Evolutionary conservation across 352 stramenopile species (phyloP).

Genomic region (Phytopythium delawarense): DNA sequence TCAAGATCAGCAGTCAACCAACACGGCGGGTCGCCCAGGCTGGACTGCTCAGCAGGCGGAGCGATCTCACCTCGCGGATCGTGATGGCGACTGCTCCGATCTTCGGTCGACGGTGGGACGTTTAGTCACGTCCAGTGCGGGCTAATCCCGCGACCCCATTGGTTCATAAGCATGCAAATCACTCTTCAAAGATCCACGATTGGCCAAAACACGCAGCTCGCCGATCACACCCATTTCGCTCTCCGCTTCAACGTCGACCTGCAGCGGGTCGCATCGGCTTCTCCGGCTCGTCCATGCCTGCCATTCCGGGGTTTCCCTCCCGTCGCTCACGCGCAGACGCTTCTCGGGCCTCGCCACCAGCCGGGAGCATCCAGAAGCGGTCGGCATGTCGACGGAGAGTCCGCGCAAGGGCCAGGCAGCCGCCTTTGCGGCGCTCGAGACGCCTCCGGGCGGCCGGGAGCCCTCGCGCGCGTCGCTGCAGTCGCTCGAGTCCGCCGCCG

Average conservation of each 20-base stretch:
- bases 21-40: too few species aligned
- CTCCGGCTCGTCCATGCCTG: too few species aligned
- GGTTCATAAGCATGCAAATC: not conserved
- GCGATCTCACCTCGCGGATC: too few species aligned
- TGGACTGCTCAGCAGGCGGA: too few species aligned
- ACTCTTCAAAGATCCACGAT: not conserved
- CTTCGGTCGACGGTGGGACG: not conserved
- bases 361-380: not conserved
- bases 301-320: not conserved
- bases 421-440: not conserved
- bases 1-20: too few species aligned
- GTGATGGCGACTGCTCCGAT: not conserved
- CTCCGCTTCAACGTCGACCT: too few species aligned
- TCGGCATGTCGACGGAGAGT: not conserved
- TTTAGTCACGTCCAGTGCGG: not conserved
- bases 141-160: not conserved
- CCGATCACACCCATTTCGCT: not conserved
- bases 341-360: too few species aligned
- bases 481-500: not conserved
- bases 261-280: too few species aligned
- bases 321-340: not conserved
- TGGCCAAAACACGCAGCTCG: not conserved
- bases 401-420: not conserved
- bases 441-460: not conserved
- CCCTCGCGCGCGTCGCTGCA: not conserved